These are phyloP conservation scores for Misopates orontium DNA, from an alignment of 257 asterid species.

Conservation along the genomic window DNA sequence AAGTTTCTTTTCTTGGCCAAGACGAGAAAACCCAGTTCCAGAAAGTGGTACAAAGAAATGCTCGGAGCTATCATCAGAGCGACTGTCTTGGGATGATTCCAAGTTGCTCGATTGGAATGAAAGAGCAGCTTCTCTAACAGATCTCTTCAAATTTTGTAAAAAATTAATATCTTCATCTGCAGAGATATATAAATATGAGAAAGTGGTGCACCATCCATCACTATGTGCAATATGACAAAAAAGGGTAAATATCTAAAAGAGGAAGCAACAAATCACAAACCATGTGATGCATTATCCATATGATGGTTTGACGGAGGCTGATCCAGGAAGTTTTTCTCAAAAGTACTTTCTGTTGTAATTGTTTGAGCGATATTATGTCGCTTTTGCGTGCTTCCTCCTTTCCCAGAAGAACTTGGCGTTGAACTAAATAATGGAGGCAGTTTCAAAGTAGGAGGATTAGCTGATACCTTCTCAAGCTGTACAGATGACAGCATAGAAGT, in stretches of 20 bases:
- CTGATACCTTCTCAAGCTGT: constrained; percentile 78
- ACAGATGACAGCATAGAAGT: constrained; percentile 71
- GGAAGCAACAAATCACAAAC: constrained; percentile 47
- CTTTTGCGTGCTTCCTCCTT: constrained; percentile 74
- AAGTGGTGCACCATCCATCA: no score
- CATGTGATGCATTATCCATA: constrained; percentile 53
- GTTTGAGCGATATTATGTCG: constrained; percentile 56
- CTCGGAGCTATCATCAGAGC: constrained; percentile 82
- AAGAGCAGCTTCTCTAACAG: constrained; percentile 97
- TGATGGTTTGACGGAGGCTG: constrained; percentile 46
- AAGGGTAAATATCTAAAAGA: constrained; percentile 23
- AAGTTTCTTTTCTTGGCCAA: constrained; percentile 55
- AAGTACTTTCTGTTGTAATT: constrained; percentile 49
- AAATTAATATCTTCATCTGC: constrained; percentile 73
- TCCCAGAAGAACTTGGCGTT: constrained; percentile 82
- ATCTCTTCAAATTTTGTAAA: constrained; percentile 82
- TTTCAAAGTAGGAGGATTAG: constrained; percentile 79
- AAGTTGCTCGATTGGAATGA: constrained; percentile 50
- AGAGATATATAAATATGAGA: constrained; percentile 24
- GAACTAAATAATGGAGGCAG: constrained; percentile 95
- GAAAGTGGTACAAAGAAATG: constrained; percentile 87
- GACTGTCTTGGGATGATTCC: constrained; percentile 81
- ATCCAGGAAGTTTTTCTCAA: constrained; percentile 54
- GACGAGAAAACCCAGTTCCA: constrained; percentile 65
- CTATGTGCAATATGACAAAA: constrained; percentile 12